Base-by-base conservation (phyloP, 1,284 basidiomycete genomes). In the Termitomyces sp. region DNA sequence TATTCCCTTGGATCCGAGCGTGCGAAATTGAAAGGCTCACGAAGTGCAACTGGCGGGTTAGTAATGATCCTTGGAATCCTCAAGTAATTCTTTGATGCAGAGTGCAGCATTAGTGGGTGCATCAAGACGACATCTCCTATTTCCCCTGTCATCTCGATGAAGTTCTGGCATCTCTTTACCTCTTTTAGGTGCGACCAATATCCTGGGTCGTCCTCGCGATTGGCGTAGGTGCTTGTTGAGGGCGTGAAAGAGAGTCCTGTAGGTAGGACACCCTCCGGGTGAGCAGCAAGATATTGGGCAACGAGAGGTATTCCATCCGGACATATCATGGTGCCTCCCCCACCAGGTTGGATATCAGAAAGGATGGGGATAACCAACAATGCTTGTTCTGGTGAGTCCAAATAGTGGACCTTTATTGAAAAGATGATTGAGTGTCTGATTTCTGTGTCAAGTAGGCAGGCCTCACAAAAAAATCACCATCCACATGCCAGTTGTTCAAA, bases 21-120 rank as follows among this genome's bases (percentile, higher is more conserved):
- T 50, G 73, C 64, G 60, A 84, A 81, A 42, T 75, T 71, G 67
- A 84, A 84, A 9, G 82, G 82, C 58, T 75, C 70, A 52, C 70
- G 73, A 42, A 84, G 68, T 42, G 72, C 65, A 5, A 83, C 82
- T 7, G 81, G 81, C 52, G 82, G 83, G 61, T 84, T 84, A 40
- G 81, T 83, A 63, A 84, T 84, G 54, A 84, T 70, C 51, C 82
- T 71, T 39, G 77, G 78, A 15, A 74, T 64, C 19, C 82, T 76
- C 34, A 76, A 66, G 57, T 77, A 71, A 65, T 86, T 86, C 67
- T 77, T 80, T 40, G 79, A 79, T n/a, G 83, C 82, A 9, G 81
- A 78, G 62, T 84, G 82, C 54, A 82, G 67, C 81, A 83, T 84
- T 56, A 85, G 67, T 42, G 82, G 82, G 67, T 84, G 82, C 68